Base-by-base conservation (phyloP, 352 stramenopile species). In the Pythium rishiriense region DNA sequence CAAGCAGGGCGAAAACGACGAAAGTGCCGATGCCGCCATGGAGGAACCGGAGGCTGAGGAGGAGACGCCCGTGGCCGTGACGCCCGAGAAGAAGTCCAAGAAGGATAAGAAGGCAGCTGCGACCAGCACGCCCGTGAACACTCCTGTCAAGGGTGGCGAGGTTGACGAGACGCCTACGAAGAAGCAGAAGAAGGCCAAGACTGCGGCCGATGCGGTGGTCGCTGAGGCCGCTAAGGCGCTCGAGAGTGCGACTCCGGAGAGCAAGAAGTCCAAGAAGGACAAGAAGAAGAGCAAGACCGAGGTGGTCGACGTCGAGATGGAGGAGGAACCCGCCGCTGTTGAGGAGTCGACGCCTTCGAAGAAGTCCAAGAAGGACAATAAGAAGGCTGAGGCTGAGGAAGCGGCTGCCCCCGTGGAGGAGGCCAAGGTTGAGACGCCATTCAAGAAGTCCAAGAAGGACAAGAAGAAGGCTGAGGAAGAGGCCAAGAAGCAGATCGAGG, bases 311-410 rank as follows among this genome's bases (percentile, higher is more conserved):
- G 61, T 53, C 12, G 43, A 35, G 11, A 47, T 62, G n/a, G 31
- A 29, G 31, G 29, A 48, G 51, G 22, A 35, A 9, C 3, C 19
- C 15, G 48, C 26, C 4, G 19, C 12, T 26, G 46, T 22, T 15
- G 50, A 21, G 37, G 56, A 63, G n/a, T 43, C 58, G 45, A 56
- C 52, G 47, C 39, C 29, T 2, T 26, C 28, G 47, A 65, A 66
- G 68, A 35, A 48, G 19, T 11, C 35, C 10, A 63, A 58, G 61
- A 55, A 55, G 43, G 52, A 71, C 29, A 79, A 70, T 22, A 91
- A 90, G 75, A 83, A 54, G 22, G 54, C 55, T 42, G 45, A 56
- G 67, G 68, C 68, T 46, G 85, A 88, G 63, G 74, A 70, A 0
- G 56, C 22, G 9, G 48, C 25, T 21, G 55, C 65, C 35, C 15